Evolutionary conservation across 2,329 filamentous ascomycete species (phyloP).

Genomic region (Ustilaginoidea virens): DNA sequence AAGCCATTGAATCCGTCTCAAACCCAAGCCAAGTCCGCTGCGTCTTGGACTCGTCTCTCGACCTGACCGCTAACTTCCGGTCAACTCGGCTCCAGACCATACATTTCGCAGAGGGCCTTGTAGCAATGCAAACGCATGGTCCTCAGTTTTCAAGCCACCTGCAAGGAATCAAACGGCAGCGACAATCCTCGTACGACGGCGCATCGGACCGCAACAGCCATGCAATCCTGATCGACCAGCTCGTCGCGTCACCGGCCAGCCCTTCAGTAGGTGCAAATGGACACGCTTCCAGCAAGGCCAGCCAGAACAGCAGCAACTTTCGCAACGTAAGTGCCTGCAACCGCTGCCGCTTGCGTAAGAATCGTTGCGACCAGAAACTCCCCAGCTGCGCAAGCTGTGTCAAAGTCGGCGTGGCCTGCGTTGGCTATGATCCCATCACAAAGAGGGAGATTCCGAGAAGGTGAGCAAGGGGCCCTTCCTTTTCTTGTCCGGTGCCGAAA

Average conservation of each 20-base stretch:
- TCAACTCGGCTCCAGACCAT: neutral
- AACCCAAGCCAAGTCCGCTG: too few relatives aligned
- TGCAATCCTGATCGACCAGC: constrained; percentile 16
- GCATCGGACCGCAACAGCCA: constrained; percentile 21
- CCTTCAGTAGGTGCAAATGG: neutral
- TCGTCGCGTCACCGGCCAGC: constrained; percentile 5
- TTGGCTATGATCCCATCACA: constrained; percentile 91
- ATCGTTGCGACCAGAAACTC: constrained; percentile 83
- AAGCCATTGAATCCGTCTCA: too few relatives aligned
- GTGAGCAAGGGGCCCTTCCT: constrained; percentile 42
- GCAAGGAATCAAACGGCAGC: constrained; percentile 38
- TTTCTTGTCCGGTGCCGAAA: neutral
- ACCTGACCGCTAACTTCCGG: too few relatives aligned
- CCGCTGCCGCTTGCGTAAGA: constrained; percentile 81
- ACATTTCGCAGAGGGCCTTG: constrained; percentile 3
- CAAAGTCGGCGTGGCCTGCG: constrained; percentile 81
- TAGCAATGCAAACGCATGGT: constrained; percentile 27
- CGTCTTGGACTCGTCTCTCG: too few relatives aligned
- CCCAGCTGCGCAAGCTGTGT: constrained; percentile 85
- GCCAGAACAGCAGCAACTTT: constrained; percentile 52
- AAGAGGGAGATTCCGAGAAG: constrained; percentile 89
- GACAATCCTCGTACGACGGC: constrained; percentile 35
- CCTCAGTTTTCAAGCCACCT: constrained; percentile 34
- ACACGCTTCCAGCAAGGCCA: constrained; percentile 23
- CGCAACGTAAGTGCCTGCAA: constrained; percentile 91